Evolutionary conservation across 2,329 filamentous ascomycete genomes (phyloP).

Genomic region (Fusarium heterosporum): DNA sequence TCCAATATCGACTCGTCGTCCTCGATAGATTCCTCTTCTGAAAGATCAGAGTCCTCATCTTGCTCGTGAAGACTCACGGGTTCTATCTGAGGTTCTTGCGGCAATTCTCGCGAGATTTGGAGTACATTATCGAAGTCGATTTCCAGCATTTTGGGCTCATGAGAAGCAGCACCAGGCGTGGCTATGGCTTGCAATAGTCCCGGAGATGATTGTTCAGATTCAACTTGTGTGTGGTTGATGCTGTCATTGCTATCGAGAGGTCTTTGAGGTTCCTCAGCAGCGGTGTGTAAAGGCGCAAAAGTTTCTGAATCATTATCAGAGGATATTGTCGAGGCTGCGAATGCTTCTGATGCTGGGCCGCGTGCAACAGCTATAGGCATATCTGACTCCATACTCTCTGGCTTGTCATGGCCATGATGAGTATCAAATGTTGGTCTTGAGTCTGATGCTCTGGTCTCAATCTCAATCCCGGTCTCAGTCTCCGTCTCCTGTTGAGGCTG

Average conservation of each 20-base stretch:
- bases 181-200: slow-evolving; percentile 16
- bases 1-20: slow-evolving; percentile 4
- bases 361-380: slow-evolving; percentile 16
- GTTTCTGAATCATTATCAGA: slow-evolving; percentile 20
- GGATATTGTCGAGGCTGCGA: slow-evolving; percentile 5
- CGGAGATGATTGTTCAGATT: not conserved
- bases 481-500: slow-evolving; percentile 20
- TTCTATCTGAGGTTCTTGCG: not conserved
- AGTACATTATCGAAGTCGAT: slow-evolving; percentile 27
- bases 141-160: slow-evolving; percentile 22
- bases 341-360: slow-evolving; percentile 10
- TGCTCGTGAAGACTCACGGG: not conserved
- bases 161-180: not conserved
- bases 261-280: slow-evolving; percentile 2
- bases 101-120: slow-evolving; percentile 20
- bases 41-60: slow-evolving; percentile 3
- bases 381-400: slow-evolving; percentile 24
- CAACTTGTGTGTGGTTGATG: slow-evolving; percentile 1
- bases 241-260: slow-evolving; percentile 1
- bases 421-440: slow-evolving; percentile 10
- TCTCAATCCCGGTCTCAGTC: not conserved
- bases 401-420: slow-evolving; percentile 30
- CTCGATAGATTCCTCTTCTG: slow-evolving; percentile 8
- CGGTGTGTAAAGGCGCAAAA: slow-evolving; percentile 9
- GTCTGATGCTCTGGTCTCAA: slow-evolving; percentile 3